Evolutionary conservation across 306 rosid species (phyloP), one percentile per base, ranked within the genome.

Genomic region (Bauhinia variegata): DNA sequence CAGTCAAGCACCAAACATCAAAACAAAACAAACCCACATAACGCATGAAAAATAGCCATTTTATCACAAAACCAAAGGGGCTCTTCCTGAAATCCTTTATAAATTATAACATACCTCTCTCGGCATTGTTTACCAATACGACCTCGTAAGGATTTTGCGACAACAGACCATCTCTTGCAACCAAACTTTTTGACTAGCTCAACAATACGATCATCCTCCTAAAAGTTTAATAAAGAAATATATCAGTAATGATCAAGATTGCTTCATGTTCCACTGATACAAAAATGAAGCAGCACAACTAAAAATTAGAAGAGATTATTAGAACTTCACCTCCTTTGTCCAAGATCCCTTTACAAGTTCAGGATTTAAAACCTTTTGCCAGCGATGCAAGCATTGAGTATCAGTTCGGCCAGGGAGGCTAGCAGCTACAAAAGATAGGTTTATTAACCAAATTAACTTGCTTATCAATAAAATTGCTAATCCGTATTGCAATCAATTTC

Each of bases 101-200:
- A 4, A 34, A 34, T 34, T n/a, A n/a, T 2, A 30, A 5, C 63
- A 18, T 57, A 85, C 89, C 95, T 85, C 65, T 85, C 95, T 57
- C 91, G 75, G 71, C 95, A 88, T 81, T 83, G 91, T 79, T 85
- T 88, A 57, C 89, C 95, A 36, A 83, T 75, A 33, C 89, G 91
- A 67, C 87, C 86, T 11, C 81, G 81, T 30, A 88, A 70, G 65
- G n/a, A 66, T 64, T 81, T 83, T 4, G 85, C 84, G 39, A 70
- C 74, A 52, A 54, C 14, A 52, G 91, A 83, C 95, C 89, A 85
- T 54, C 75, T 72, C 83, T 75, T 85, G 43, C 39, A 48, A 67
- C 91, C 87, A 46, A 77, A 44, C 44, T 67, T 77, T 23, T 70
- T 67, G 57, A 85, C 87, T 13, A 77, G 85, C 66, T 74, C 66